Evolutionary conservation across 2,329 filamentous ascomycete genomes (phyloP).

Genomic region (Coleophoma crateriformis): DNA sequence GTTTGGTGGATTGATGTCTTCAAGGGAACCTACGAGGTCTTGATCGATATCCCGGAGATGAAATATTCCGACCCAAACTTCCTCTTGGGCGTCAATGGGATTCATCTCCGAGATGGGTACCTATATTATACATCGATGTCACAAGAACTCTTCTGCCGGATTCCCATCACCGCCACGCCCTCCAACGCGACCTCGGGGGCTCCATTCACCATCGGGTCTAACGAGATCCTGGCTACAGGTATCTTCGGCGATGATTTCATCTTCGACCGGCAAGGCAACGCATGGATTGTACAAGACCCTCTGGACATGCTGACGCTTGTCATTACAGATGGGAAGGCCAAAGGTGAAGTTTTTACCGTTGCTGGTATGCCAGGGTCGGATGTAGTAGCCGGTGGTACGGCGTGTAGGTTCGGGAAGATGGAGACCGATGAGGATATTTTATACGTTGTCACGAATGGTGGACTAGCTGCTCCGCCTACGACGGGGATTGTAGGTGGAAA

Average conservation of each 20-base stretch:
- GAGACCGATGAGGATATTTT: constrained; percentile 8
- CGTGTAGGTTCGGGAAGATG: constrained; percentile 11
- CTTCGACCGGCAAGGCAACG: constrained; percentile 9
- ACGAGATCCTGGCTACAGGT: not conserved
- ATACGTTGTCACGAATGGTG: constrained; percentile 14
- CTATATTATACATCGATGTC: constrained; percentile 16
- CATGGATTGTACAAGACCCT: constrained; percentile 9
- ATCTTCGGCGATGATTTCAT: constrained; percentile 7
- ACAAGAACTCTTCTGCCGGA: constrained; percentile 10
- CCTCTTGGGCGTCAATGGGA: constrained; percentile 10
- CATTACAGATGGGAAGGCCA: constrained; percentile 5
- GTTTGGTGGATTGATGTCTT: constrained; percentile 21
- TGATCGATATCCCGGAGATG: constrained; percentile 18
- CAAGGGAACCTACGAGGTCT: constrained; percentile 12
- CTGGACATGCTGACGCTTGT: constrained; percentile 2
- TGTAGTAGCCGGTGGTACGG: constrained; percentile 3
- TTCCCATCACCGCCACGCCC: not conserved
- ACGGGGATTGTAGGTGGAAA: constrained; percentile 12
- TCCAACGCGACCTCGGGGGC: no score
- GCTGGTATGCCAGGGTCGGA: constrained; percentile 4
- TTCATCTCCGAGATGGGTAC: constrained; percentile 7
- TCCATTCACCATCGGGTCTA: not conserved
- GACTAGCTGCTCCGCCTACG: constrained; percentile 9
- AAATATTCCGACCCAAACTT: constrained; percentile 3
- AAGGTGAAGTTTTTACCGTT: constrained; percentile 2